Evolutionary conservation across 495 filamentous ascomycete genomes (phyloP), one percentile per base, ranked within the genome.

Genomic region (Aspergillus nidulans): DNA sequence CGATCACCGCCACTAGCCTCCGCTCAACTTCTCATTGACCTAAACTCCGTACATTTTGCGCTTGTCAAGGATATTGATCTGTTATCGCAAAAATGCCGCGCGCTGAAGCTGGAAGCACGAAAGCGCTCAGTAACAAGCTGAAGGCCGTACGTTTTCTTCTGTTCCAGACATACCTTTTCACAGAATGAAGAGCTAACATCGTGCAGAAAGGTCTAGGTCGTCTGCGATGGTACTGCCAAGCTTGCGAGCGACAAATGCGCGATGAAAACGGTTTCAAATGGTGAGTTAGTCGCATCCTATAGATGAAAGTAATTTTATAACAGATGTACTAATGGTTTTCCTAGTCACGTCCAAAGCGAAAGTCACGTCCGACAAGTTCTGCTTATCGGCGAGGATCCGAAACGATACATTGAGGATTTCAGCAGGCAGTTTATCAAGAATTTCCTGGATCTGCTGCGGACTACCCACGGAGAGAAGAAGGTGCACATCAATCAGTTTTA

Each of bases 401-500:
- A 85, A 57, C 89, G 87, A 62, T 77, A 80, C 62, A 94, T 97
- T 57, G 75, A 90, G 46, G 79, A 88, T 40, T 97, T 81, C 76
- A 84, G 76, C 57, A 74, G 78, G 28, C 76, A 96, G 57, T 99
- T 99, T 68, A 74, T 85, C 57, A 75, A 79, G 40, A 88, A 92
- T 67, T 98, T 98, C 59, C 36, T 96, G 3, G 71, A 81, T 53
- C 75, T 88, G 4, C 74, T 98, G 9, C 75, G 80, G 42, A 95
- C 91, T 1, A 77, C 80, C 0, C 95, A 98, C 58, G 89, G 90
- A 36, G 88, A 92, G 65, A 97, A 97, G 73, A 74, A 81, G 49
- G 82, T 97, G 2, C 78, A 90, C 26, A 78, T 90, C 6, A 97
- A 97, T 57, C 85, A 89, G 48, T 97, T 96, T 66, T 99, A 99